Percentiles rank a stretch among this genome's conserved stretches.
Evolutionary conservation across 208 protist species (phyloP).

Genomic region (Trypanosoma melophagium): DNA sequence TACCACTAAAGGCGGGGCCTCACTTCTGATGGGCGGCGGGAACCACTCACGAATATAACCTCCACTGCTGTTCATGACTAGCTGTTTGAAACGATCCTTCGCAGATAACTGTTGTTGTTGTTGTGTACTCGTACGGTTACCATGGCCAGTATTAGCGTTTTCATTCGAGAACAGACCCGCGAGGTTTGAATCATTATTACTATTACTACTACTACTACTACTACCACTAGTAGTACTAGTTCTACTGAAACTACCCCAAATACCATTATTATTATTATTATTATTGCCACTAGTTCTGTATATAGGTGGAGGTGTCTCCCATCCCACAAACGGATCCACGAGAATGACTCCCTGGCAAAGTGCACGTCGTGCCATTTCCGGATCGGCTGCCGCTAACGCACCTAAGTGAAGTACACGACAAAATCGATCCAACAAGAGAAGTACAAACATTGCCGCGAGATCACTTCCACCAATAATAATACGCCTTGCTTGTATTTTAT

Average conservation of each 20-base stretch:
- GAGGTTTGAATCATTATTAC: not conserved
- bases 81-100: constrained; percentile 19
- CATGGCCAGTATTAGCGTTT: not conserved
- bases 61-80: constrained; percentile 17
- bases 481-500: not conserved
- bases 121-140: not conserved
- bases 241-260: not conserved
- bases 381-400: constrained; percentile 12
- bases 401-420: constrained; percentile 7
- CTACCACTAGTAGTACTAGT: not conserved
- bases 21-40: constrained; percentile 8
- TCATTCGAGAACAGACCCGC: not conserved
- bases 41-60: constrained; percentile 19
- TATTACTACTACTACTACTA: not conserved
- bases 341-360: constrained; percentile 25
- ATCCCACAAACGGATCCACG: constrained; percentile 25
- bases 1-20: constrained; percentile 14
- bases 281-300: too few relatives aligned
- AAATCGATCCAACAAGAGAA: constrained; percentile 3
- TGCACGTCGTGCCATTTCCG: constrained; percentile 5
- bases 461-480: constrained; percentile 18
- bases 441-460: constrained; percentile 19
- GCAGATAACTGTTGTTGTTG: not conserved
- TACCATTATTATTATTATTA: not conserved
- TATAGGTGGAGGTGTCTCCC: not conserved